Conservation (phyloP, 1,284 basidiomycete species). For the Athelia psychrophila region DNA sequence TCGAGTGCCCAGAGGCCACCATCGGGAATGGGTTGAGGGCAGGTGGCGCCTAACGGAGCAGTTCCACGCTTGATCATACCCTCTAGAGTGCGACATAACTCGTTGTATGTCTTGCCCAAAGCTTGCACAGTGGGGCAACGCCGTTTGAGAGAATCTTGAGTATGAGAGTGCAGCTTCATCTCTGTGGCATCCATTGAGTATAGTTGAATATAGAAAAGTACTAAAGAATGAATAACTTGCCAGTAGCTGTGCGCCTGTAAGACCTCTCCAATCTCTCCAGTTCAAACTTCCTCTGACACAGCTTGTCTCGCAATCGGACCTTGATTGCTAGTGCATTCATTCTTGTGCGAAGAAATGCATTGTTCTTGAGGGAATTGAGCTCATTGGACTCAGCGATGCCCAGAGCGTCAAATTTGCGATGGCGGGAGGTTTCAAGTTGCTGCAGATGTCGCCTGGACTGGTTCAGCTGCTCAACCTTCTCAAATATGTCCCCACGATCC, state of each 20-base stretch:
- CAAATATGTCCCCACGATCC: too few relatives aligned
- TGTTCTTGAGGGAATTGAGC: not conserved
- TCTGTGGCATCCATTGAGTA: not conserved
- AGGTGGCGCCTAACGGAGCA: not conserved
- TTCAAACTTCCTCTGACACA: conserved; percentile 21
- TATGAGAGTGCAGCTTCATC: conserved; percentile 5
- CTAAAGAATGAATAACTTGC: not conserved
- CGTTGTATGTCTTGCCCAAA: conserved; percentile 7
- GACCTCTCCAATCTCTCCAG: conserved; percentile 17
- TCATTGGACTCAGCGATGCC: not conserved
- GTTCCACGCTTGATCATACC: not conserved
- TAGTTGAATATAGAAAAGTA: not conserved
- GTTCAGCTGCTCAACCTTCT: not conserved
- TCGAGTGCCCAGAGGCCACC: conserved; percentile 7
- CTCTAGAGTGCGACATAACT: conserved; percentile 3
- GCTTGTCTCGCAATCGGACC: conserved; percentile 13
- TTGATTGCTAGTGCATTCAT: conserved; percentile 22
- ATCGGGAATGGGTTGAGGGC: not conserved
- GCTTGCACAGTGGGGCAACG: conserved; percentile 3
- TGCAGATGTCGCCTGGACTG: not conserved
- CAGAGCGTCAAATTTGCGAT: not conserved
- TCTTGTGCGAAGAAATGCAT: conserved; percentile 10
- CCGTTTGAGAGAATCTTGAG: conserved; percentile 2
- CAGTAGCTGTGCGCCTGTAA: conserved; percentile 7
- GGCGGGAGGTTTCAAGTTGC: too few relatives aligned